Evolutionary conservation across 768 basidiomycete species (phyloP).

Genomic region (Macrocybe gigantea): DNA sequence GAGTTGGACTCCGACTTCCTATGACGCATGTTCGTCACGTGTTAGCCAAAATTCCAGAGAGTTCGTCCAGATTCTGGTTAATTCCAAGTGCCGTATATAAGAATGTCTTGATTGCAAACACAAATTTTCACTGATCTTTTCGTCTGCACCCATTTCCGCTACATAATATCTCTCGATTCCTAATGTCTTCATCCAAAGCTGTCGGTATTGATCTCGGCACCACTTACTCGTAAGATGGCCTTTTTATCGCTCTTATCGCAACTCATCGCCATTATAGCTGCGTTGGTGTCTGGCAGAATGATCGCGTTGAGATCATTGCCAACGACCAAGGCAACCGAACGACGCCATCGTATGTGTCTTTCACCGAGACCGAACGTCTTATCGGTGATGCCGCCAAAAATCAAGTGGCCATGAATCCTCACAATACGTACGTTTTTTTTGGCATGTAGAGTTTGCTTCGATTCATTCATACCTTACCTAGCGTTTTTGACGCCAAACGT

Average conservation of each 20-base stretch:
- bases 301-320: constrained; percentile 98
- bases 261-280: constrained; percentile 48
- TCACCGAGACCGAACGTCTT: constrained; percentile 92
- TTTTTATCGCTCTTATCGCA: constrained; percentile 5
- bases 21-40: constrained; percentile 26
- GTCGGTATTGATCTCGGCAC: constrained; percentile 90
- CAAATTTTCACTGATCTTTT: not conserved
- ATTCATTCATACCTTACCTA: constrained; percentile 20
- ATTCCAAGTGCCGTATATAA: constrained; percentile 30
- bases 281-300: constrained; percentile 99
- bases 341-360: constrained; percentile 93
- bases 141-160: constrained; percentile 9
- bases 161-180: constrained; percentile 8
- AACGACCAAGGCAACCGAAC: constrained; percentile 95
- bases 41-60: constrained; percentile 38
- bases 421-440: constrained; percentile 60
- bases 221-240: constrained; percentile 74
- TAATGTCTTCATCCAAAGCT: constrained; percentile 68
- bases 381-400: constrained; percentile 99
- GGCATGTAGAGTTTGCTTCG: not conserved
- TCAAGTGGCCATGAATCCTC: constrained; percentile 97
- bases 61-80: constrained; percentile 31
- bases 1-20: constrained; percentile 1
- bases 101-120: constrained; percentile 13
- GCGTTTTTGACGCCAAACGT: constrained; percentile 98